A percentile compares a stretch with the other conserved stretches of the same genome.
Evolutionary conservation across 805 yeast genomes (phyloP).

Genomic region (Zygoascus tannicola): DNA sequence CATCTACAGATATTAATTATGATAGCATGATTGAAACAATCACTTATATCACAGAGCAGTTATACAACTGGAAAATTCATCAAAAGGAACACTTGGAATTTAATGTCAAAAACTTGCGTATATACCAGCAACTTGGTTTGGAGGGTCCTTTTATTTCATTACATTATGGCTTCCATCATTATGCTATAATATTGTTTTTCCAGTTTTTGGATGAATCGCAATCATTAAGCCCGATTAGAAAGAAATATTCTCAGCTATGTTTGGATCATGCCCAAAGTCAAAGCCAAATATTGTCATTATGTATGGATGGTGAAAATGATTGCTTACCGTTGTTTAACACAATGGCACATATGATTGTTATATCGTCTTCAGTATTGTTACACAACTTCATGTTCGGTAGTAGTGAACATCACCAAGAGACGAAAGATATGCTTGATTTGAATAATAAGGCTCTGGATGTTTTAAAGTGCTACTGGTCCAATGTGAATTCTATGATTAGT

Average conservation of each 20-base stretch:
- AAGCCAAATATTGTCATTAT: slow-evolving; percentile 1
- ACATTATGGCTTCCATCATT: slow-evolving; percentile 9
- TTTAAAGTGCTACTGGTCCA: slow-evolving; percentile 3
- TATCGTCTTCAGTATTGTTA: slow-evolving; percentile 7
- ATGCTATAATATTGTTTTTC: slow-evolving; percentile 5
- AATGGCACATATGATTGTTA: slow-evolving; percentile 6
- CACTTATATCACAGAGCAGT: not conserved
- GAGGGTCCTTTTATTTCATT: slow-evolving; percentile 9
- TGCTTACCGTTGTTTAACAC: slow-evolving; percentile 6
- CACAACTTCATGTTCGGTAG: slow-evolving; percentile 6
- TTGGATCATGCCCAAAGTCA: slow-evolving; percentile 1
- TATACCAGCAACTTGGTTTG: slow-evolving; percentile 1
- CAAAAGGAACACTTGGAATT: slow-evolving; percentile 5
- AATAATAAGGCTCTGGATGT: slow-evolving; percentile 5
- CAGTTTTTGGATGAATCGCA: slow-evolving; percentile 8
- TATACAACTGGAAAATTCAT: slow-evolving; percentile 1
- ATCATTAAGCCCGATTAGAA: not conserved
- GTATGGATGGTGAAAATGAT: not conserved
- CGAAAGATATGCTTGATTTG: slow-evolving; percentile 1
- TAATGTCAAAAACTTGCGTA: slow-evolving; percentile 3
- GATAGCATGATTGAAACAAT: not conserved
- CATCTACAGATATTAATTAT: not conserved
- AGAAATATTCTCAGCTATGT: slow-evolving; percentile 4
- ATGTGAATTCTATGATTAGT: slow-evolving; percentile 2
- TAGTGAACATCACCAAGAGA: not conserved